Evolutionary conservation across 352 stramenopile species (phyloP).

Genomic region (Phytophthora meadii): DNA sequence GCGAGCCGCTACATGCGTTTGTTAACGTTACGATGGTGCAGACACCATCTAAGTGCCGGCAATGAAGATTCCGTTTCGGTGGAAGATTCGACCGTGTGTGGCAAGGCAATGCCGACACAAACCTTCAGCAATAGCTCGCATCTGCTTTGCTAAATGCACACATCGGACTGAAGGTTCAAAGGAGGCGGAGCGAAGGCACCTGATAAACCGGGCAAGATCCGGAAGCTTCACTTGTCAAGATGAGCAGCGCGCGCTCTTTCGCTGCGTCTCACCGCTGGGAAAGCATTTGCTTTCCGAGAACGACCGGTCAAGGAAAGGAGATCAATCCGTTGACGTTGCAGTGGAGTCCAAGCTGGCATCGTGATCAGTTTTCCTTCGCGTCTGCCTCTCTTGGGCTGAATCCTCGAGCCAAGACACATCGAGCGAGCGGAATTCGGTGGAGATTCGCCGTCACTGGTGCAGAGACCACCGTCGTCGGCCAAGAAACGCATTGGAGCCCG

Average conservation of each 20-base stretch:
- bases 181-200: neutral
- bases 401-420: slow-evolving; percentile 28
- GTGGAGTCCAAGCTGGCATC: slow-evolving; percentile 2
- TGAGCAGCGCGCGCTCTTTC: slow-evolving; percentile 18
- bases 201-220: slow-evolving; percentile 33
- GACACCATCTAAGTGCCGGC: neutral
- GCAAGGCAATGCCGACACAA: slow-evolving; percentile 2
- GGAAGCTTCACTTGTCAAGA: slow-evolving; percentile 23
- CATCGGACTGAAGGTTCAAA: slow-evolving; percentile 21
- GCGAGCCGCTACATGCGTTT: slow-evolving; percentile 6
- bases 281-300: slow-evolving; percentile 41
- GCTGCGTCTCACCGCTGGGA: slow-evolving; percentile 32
- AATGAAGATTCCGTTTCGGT: slow-evolving; percentile 11
- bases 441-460: slow-evolving; percentile 15
- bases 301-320: neutral
- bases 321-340: slow-evolving; percentile 22
- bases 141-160: slow-evolving; percentile 13
- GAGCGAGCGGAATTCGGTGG: slow-evolving; percentile 25
- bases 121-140: neutral
- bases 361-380: slow-evolving; percentile 39
- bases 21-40: slow-evolving; percentile 17
- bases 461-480: slow-evolving; percentile 25
- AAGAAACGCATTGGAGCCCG: slow-evolving; percentile 31
- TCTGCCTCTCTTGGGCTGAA: slow-evolving; percentile 15
- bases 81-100: neutral